Base-by-base conservation (phyloP, 1,284 basidiomycete genomes). In the Apiotrichum gamsii region DNA sequence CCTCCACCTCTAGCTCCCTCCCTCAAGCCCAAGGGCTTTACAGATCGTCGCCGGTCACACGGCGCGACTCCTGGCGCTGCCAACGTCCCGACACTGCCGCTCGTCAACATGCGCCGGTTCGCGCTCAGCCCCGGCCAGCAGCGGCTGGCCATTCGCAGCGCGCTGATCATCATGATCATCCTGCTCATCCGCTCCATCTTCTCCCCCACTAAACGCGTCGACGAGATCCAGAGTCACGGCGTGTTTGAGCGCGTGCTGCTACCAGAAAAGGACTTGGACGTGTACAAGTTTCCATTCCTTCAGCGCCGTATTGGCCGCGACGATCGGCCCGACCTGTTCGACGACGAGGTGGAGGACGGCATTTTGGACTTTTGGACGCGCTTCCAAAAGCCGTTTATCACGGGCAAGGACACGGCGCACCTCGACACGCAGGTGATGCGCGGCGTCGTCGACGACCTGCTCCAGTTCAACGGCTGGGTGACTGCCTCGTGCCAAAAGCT, bases 381-480 rank as follows among this genome's bases (percentile, higher is more conserved):
- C 20, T 94, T 87, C 68, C 89, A 94, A 64, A 77, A 85, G 56
- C 91, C 91, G 13, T 90, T 87, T 65, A 90, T 93, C 51, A 76
- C 78, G 3, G 82, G 81, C 55, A 80, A 79, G 58, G 88, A 90
- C 50, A 93, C 90, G 0, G 78, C 85, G 0, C 84, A 89, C 54
- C 82, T 84, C 70, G 91, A 95, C 69, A 82, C 85, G 16, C 90
- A 95, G 67, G 83, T 84, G 48, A 85, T 95, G 39, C 77, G 88
- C 44, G 81, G 78, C 38, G 83, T 90, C 6, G 87, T 96, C 43
- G 91, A 95, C 69, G 87, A 90, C 57, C 77, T 96, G 2, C 77
- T 95, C 19, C 84, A 86, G 18, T 80, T 95, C 49, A 94, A 95
- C 64, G 91, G 91, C n/a, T 96, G 91, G 91, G 91, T 93, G n/a